Evolutionary conservation across 768 basidiomycete genomes (phyloP), one percentile per base, ranked within the genome.

Genomic region (Xerocomus potaroensis): DNA sequence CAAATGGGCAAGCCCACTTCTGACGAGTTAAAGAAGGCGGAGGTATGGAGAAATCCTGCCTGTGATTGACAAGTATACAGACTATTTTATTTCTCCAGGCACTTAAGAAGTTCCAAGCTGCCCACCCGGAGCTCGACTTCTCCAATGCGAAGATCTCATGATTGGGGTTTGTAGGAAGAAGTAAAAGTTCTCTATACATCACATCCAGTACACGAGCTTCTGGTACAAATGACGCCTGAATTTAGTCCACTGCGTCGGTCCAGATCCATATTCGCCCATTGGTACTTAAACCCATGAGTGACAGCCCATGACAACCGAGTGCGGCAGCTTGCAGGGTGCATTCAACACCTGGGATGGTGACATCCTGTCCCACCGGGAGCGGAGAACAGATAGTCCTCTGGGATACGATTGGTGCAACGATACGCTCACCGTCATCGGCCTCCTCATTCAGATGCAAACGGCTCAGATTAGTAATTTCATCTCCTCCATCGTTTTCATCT

Each of bases 1-100:
- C 87, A 93, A 85, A 80, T 95, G 77, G 93, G 92, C 50, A 93
- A 91, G 62, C 94, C 94, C 5, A 95, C 93, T 1, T 94, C 91
- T 0, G 94, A 95, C 51, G 94, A 96, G 55, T 53, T 91, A 53
- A 92, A 92, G 73, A 97, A 95, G 70, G 77, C 81, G 75, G 94
- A 96, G 76, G 90, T 84, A 40, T 54, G 69, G 24, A 32, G 29
- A 30, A 27, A 32, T 30, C n/a, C n/a, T 41, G 16, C 36, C 29
- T 26, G 2, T 22, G 8, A 14, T 26, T 21, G 27, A 4, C 27
- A n/a, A 15, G 18, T 31, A 5, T 27, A n/a, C 30, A 49, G 18
- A 44, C 10, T 33, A 31, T 46, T 33, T 41, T 22, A 30, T 38
- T 39, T 34, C 12, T 15, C 22, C 50, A 93, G 85, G 83, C 88